Evolutionary conservation across 164 flowering plant species (phyloP), one percentile per base, ranked within the genome.

Genomic region (Piper betle): DNA sequence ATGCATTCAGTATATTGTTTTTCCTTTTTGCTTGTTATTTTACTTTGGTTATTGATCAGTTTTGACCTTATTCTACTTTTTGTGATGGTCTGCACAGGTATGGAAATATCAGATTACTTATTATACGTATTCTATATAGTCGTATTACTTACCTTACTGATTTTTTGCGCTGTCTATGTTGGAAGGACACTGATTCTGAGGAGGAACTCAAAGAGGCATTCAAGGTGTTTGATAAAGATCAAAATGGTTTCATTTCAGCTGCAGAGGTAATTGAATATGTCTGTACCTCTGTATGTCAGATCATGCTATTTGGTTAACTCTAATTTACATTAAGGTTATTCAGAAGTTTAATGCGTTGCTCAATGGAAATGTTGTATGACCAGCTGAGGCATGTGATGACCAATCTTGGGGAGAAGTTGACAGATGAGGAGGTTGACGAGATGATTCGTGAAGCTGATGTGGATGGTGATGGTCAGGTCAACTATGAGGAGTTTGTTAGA

Each of bases 401-500:
- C 25, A 82, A 82, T 66, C 79, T 82, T 20, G 84, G 86, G 5
- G 86, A 82, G 75, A 82, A 82, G 61, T 48, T 82, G 69, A 82
- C 82, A 9, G 86, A 82, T 55, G 86, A 82, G 48, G 86, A 82
- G 71, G 86, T 80, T 55, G 85, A 81, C 48, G 82, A 81, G 72
- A 81, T 81, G 85, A 79, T 81, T 39, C 71, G 80, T 19, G 85
- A 79, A 60, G 85, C 85, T 2, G 85, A 81, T 68, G 73, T 74
- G 55, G 83, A 81, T 42, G 85, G 86, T 20, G 83, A 82, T 72
- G 83, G 86, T 10, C 82, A 78, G 61, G 74, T 79, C 37, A 78
- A 80, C 62, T 79, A 80, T 19, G 80, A 82, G 62, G 83, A 79
- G 71, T 82, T 82, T 70, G 83, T 79, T 60, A 75, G 75, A 60